A percentile compares a stretch with the other conserved stretches of the same genome.
Conservation (phyloP, 2,329 filamentous ascomycete species). For the Aspergillus sp. region DNA sequence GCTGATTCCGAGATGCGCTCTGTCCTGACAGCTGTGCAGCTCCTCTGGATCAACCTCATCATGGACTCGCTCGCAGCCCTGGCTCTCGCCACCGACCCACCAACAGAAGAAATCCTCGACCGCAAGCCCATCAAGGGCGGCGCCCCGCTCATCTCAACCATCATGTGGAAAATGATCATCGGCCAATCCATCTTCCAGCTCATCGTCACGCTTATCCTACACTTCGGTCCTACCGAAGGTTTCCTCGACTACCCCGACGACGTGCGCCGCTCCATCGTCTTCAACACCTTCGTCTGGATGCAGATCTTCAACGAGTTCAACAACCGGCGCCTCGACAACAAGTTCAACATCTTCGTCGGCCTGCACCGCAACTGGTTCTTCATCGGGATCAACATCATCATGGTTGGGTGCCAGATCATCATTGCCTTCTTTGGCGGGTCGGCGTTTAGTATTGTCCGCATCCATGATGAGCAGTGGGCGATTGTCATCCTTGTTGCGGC, state of each 20-base stretch:
- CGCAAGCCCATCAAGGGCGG: slow-evolving; percentile 71
- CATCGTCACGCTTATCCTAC: slow-evolving; percentile 73
- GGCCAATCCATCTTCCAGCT: slow-evolving; percentile 89
- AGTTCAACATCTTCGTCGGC: slow-evolving; percentile 90
- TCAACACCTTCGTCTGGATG: slow-evolving; percentile 99
- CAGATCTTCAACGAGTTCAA: slow-evolving; percentile 98
- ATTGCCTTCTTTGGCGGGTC: slow-evolving; percentile 83
- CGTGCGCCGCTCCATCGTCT: slow-evolving; percentile 66
- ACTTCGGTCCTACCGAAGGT: slow-evolving; percentile 65
- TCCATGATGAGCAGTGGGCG: slow-evolving; percentile 78
- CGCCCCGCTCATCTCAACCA: slow-evolving; percentile 75
- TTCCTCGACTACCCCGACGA: slow-evolving; percentile 56
- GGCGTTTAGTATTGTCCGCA: slow-evolving; percentile 72
- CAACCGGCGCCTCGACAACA: slow-evolving; percentile 88
- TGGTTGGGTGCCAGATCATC: slow-evolving; percentile 83
- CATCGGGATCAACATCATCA: slow-evolving; percentile 76
- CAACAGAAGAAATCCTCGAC: slow-evolving; percentile 74
- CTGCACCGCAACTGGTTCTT: slow-evolving; percentile 83
- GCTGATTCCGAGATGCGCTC: slow-evolving; percentile 65
- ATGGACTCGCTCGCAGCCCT: slow-evolving; percentile 56
- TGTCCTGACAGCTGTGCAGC: slow-evolving; percentile 82
- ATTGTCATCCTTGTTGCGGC: slow-evolving; percentile 81
- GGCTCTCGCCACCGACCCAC: slow-evolving; percentile 73
- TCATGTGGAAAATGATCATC: slow-evolving; percentile 99
- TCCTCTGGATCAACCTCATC: slow-evolving; percentile 92